Percentiles rank a stretch among this genome's conserved stretches.
Evolutionary conservation across 441 rosid species (phyloP).

Genomic region (Cnidoscolus chayamansa): DNA sequence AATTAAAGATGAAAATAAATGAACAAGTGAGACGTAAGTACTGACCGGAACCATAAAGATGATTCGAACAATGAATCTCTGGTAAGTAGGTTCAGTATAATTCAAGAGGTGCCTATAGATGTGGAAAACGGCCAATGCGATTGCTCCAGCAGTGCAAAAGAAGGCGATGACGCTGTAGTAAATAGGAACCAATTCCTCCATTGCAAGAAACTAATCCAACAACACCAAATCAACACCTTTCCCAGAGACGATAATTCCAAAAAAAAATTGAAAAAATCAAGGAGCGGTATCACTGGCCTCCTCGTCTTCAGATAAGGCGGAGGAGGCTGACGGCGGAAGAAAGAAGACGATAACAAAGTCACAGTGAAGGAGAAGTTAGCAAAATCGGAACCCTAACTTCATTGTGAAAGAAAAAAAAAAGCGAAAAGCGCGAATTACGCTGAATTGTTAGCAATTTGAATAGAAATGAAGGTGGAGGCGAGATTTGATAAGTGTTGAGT

Average conservation of each 20-base stretch:
- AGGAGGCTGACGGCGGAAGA: not conserved
- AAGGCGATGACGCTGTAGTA: constrained; percentile 60
- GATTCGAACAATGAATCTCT: constrained; percentile 86
- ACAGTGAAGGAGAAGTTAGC: not conserved
- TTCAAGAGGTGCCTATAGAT: constrained; percentile 86
- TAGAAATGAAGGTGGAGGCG: not conserved
- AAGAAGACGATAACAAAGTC: not conserved
- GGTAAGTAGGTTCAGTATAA: constrained; percentile 92
- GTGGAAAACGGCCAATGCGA: constrained; percentile 63
- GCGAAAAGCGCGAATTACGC: constrained; percentile 13
- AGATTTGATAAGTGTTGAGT: not conserved
- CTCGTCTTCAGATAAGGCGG: not conserved
- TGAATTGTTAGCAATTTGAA: not conserved
- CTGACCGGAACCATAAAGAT: constrained; percentile 94
- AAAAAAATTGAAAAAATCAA: not conserved
- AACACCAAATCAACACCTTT: not conserved
- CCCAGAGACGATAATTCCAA: too few species aligned
- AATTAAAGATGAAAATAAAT: not conserved
- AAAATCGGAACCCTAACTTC: constrained; percentile 19
- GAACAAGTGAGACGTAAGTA: constrained; percentile 5
- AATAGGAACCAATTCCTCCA: constrained; percentile 59
- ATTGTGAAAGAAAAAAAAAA: constrained; percentile 25
- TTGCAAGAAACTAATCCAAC: constrained; percentile 21
- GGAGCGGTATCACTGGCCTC: not conserved
- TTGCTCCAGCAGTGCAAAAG: constrained; percentile 69